Percentiles rank a stretch among this genome's conserved stretches.
Evolutionary conservation across 108 stramenopile species (phyloP).

Genomic region (Nannochloropsis granulata): DNA sequence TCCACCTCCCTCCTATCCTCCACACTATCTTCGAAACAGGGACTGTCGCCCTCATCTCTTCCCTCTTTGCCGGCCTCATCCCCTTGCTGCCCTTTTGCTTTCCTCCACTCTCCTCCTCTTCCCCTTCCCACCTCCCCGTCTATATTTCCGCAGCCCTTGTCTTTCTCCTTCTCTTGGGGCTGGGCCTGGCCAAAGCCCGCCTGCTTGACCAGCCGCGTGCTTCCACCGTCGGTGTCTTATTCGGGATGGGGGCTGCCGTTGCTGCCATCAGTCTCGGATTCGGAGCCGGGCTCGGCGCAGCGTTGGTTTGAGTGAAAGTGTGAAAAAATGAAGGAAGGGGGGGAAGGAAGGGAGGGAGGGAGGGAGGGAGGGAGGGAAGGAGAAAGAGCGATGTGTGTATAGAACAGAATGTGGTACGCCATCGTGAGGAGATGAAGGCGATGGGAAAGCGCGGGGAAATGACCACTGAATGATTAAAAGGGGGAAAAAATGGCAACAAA

Average conservation of each 20-base stretch:
- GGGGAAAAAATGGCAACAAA: too few relatives aligned
- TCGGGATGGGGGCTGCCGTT: conserved; percentile 19
- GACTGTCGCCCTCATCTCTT: too few relatives aligned
- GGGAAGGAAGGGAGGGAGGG: neutral
- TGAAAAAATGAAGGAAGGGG: neutral
- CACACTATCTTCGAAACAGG: too few relatives aligned
- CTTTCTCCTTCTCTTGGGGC: neutral
- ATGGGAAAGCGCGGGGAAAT: neutral
- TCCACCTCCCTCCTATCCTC: too few relatives aligned
- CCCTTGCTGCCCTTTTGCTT: too few relatives aligned
- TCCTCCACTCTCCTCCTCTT: neutral
- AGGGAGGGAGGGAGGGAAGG: neutral
- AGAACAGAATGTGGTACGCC: neutral
- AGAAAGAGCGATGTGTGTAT: neutral
- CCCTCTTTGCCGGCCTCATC: too few relatives aligned
- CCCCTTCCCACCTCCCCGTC: neutral
- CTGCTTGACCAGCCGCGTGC: conserved; percentile 16
- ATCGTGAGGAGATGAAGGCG: conserved; percentile 17
- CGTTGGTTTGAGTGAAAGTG: neutral
- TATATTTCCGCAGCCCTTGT: neutral
- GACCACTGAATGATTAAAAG: too few relatives aligned
- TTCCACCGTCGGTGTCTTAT: conserved; percentile 17
- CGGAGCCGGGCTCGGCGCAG: conserved; percentile 8
- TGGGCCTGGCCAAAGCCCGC: conserved; percentile 3
- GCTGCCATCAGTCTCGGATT: conserved; percentile 20